Evolutionary conservation across 164 flowering plant species (phyloP).

Genomic region (Tetracentron sinense): DNA sequence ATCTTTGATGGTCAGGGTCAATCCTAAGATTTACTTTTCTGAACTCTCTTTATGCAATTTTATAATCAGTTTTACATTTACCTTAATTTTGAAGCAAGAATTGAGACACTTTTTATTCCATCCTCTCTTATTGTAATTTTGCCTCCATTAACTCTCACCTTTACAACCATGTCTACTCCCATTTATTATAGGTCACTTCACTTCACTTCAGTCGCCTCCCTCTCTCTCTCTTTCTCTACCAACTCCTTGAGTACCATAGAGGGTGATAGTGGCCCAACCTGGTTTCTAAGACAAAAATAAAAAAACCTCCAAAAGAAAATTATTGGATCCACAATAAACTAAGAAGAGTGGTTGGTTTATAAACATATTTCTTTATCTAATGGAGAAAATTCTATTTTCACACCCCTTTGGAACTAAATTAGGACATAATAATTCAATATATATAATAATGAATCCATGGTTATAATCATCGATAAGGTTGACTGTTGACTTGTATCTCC

Average conservation of each 20-base stretch:
- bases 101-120: no score
- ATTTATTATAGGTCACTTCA: constrained; percentile 28
- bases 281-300: constrained; percentile 12
- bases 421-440: constrained; percentile 5
- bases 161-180: constrained; percentile 20
- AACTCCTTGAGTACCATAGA: constrained; percentile 31
- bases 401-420: constrained; percentile 13
- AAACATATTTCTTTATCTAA: constrained; percentile 5
- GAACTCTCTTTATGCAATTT: no score
- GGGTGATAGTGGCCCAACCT: constrained; percentile 22
- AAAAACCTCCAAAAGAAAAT: constrained; percentile 19
- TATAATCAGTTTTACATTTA: no score
- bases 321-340: constrained; percentile 33
- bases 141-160: no score
- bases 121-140: no score
- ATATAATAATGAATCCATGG: neutral
- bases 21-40: no score
- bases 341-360: constrained; percentile 19
- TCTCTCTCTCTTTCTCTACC: constrained; percentile 15
- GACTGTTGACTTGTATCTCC: no score
- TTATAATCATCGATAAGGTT: neutral
- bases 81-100: no score
- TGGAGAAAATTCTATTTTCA: constrained; percentile 22
- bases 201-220: no score
- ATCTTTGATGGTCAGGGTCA: no score